A percentile compares a stretch with the other conserved stretches of the same genome.
Evolutionary conservation across 148 eudicot species (phyloP).

Genomic region (Rhododendron ovatum): DNA sequence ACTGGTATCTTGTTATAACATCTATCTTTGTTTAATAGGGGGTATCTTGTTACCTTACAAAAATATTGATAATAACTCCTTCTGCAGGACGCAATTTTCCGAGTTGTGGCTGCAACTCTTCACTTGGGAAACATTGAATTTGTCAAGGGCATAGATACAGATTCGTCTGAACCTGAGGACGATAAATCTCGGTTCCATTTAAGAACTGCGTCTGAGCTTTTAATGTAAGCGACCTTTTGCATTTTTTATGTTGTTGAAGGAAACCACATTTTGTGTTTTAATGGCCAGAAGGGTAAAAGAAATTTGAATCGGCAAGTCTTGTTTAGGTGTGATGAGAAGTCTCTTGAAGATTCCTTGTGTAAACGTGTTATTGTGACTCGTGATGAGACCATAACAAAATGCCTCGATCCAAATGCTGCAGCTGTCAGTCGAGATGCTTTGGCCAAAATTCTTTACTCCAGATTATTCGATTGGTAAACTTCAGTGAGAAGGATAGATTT

Average conservation of each 20-base stretch:
- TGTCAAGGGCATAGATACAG: slow-evolving; percentile 61
- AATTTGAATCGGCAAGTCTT: slow-evolving; percentile 11
- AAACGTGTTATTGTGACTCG: slow-evolving; percentile 93
- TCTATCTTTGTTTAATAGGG: background rate
- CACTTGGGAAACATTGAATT: slow-evolving; percentile 94
- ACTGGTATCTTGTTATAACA: background rate
- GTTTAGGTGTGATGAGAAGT: slow-evolving; percentile 84
- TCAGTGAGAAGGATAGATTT: slow-evolving; percentile 4
- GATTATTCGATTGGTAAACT: slow-evolving; percentile 91
- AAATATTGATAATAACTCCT: background rate
- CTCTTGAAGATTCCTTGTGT: slow-evolving; percentile 90
- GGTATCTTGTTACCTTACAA: background rate
- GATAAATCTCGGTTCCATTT: slow-evolving; percentile 72
- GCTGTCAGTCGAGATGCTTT: slow-evolving; percentile 83
- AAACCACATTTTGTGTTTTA: background rate
- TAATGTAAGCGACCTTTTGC: slow-evolving; percentile 45
- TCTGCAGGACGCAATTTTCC: slow-evolving; percentile 84
- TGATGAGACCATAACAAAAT: slow-evolving; percentile 82
- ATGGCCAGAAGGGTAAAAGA: background rate
- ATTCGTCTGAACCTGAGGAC: slow-evolving; percentile 88
- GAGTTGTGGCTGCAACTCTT: slow-evolving; percentile 92
- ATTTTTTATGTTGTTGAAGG: background rate
- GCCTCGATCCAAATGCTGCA: slow-evolving; percentile 74
- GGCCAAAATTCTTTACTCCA: slow-evolving; percentile 81
- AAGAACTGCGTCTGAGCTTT: slow-evolving; percentile 70